Conservation (phyloP, 176 grass and related monocot species). For the Carex littledalei region DNA sequence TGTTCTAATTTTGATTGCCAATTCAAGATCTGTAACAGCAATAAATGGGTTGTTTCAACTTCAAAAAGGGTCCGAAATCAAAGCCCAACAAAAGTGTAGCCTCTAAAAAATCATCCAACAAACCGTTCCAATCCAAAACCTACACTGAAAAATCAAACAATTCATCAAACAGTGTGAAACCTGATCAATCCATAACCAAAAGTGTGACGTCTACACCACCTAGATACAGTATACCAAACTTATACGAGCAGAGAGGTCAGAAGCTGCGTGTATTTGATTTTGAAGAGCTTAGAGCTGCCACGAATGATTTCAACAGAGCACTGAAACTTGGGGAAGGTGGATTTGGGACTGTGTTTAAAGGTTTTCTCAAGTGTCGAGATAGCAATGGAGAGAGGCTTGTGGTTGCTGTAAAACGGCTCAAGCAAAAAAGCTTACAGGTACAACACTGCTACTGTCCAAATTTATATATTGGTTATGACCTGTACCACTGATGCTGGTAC, state of each 20-base stretch:
- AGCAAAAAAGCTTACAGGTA: constrained; percentile 71
- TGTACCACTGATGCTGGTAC: neutral
- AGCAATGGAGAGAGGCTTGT: constrained; percentile 23
- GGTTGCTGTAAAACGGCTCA: constrained; percentile 89
- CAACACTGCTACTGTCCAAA: neutral
- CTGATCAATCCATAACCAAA: constrained; percentile 10
- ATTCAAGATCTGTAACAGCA: neutral
- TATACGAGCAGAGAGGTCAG: constrained; percentile 62
- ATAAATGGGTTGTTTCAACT: constrained; percentile 12
- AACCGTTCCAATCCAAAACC: neutral
- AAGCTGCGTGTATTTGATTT: constrained; percentile 64
- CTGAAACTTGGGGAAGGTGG: constrained; percentile 86
- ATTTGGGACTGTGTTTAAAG: constrained; percentile 82
- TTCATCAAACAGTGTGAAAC: constrained; percentile 12
- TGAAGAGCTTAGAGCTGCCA: constrained; percentile 57
- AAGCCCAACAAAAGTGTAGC: neutral
- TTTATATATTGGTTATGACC: neutral
- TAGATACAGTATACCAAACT: constrained; percentile 50
- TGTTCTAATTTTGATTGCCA: neutral
- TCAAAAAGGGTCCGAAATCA: neutral
- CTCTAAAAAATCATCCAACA: neutral
- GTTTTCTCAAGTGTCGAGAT: constrained; percentile 44
- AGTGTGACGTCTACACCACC: constrained; percentile 31
- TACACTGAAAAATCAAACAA: neutral
- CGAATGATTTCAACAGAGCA: constrained; percentile 67